Conservation (phyloP, 345 rosid genomes). For the Gossypium arboreum region DNA sequence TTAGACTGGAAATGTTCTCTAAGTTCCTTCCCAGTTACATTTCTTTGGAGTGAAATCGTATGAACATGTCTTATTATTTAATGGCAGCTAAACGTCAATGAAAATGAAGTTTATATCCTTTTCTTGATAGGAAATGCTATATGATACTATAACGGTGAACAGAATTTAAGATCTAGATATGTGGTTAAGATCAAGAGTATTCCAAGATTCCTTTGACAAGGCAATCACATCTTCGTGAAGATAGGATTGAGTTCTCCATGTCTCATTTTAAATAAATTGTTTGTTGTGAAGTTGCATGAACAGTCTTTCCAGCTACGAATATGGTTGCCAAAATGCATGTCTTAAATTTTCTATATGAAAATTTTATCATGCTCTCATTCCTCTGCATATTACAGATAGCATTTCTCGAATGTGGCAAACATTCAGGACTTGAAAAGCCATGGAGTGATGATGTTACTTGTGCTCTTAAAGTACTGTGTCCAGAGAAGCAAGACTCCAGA, state of each 20-base stretch:
- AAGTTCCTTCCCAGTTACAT: not conserved
- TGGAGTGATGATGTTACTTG: slow-evolving; percentile 31
- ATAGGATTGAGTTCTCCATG: not conserved
- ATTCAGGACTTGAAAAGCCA: slow-evolving; percentile 27
- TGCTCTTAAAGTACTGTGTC: slow-evolving; percentile 35
- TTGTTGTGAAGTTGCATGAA: not conserved
- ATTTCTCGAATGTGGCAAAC: slow-evolving; percentile 37
- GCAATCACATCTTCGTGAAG: too few species aligned
- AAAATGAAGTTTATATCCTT: not conserved
- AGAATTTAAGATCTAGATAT: not conserved
- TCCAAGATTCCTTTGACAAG: too few species aligned
- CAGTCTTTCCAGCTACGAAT: not conserved
- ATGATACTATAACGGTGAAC: not conserved
- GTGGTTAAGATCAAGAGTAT: not conserved
- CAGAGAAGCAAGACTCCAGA: slow-evolving; percentile 31
- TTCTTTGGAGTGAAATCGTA: not conserved
- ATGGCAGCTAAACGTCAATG: not conserved
- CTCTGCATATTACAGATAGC: slow-evolving; percentile 31
- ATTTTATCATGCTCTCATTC: slow-evolving; percentile 7
- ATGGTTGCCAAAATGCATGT: not conserved
- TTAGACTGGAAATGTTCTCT: not conserved
- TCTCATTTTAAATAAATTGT: not conserved
- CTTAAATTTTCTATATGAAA: not conserved
- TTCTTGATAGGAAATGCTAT: slow-evolving; percentile 3
- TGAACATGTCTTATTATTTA: not conserved